Evolutionary conservation across 176 grass and related monocot genomes (phyloP), one percentile per base, ranked within the genome.

Genomic region (Panicum miliaceum): DNA sequence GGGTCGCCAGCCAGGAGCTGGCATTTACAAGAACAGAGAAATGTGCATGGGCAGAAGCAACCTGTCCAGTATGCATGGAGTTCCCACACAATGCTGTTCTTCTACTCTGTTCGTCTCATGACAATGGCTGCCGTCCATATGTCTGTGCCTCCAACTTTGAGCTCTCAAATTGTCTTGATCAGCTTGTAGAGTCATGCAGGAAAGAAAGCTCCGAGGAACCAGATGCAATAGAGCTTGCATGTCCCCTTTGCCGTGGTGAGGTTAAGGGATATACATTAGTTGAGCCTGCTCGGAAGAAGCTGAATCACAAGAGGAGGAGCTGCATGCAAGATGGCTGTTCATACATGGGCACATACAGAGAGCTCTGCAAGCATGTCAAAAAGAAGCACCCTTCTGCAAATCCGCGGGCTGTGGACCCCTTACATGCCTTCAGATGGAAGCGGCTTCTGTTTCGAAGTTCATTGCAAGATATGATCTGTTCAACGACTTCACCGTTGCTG

Each of bases 231-330:
- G 83, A 95, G 70, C 78, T 96, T 34, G 65, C 68, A 68, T 98
- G 96, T 27, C 96, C 93, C 10, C 85, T 98, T 36, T 98, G 96
- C 58, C 91, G 91, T 81, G 88, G 93, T 57, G 85, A 81, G 43
- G 91, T 98, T 77, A 94, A 95, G 64, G 89, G 96, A 57, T 96
- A 90, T 82, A 92, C 96, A 32, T 79, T 96, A 59, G 93, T 94
- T 87, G 89, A 88, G 47, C 91, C 93, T 72, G 93, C 91, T 72
- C 83, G 91, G 18, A 38, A 83, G 50, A 82, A 92, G 70, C 85
- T 98, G 64, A 95, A 98, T 84, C 67, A 66, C 29, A 95, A 92
- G 68, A 82, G 52, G 56, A 91, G 96, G 76, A 90, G 69, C 58
- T 98, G 91, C 85, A 90, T 89, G 71, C 83, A 93, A 71, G 96